These are phyloP conservation scores for Alternaria gaisen DNA, from an alignment of 2,329 filamentous ascomycete genomes.

Conservation along the genomic window DNA sequence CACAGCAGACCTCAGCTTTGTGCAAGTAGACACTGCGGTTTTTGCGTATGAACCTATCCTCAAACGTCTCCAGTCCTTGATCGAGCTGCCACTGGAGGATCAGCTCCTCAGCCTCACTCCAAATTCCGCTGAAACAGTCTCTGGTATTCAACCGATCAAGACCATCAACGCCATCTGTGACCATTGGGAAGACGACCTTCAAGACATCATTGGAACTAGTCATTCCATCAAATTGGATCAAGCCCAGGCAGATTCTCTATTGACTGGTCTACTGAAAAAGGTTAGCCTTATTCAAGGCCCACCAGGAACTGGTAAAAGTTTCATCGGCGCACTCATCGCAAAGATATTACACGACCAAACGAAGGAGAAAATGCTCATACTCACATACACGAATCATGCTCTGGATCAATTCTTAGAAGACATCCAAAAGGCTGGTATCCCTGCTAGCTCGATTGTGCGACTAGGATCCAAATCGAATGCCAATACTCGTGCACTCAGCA, in stretches of 20 bases:
- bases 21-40: constrained; percentile 70
- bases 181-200: constrained; percentile 27
- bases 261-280: constrained; percentile 61
- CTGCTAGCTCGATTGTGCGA: constrained; percentile 62
- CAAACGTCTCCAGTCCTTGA: constrained; percentile 64
- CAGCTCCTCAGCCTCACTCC: constrained; percentile 56
- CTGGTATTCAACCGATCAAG: constrained; percentile 32
- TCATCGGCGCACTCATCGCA: constrained; percentile 69
- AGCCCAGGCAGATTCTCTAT: constrained; percentile 66
- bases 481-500: constrained; percentile 58
- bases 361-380: constrained; percentile 64
- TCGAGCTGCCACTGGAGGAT: constrained; percentile 64
- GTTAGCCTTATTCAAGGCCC: constrained; percentile 76
- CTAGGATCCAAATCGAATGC: constrained; percentile 68
- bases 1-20: constrained; percentile 56
- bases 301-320: constrained; percentile 81
- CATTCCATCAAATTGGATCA: constrained; percentile 55
- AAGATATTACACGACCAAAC: constrained; percentile 64
- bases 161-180: constrained; percentile 38
- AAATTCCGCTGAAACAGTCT: constrained; percentile 26
- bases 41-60: constrained; percentile 76
- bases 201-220: constrained; percentile 27
- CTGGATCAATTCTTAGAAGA: constrained; percentile 66
- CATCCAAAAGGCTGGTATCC: constrained; percentile 67
- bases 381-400: constrained; percentile 71